phyloP scores from a whole-genome alignment of 2,329 filamentous ascomycete species.

The Emmonsia crescens region DNA sequence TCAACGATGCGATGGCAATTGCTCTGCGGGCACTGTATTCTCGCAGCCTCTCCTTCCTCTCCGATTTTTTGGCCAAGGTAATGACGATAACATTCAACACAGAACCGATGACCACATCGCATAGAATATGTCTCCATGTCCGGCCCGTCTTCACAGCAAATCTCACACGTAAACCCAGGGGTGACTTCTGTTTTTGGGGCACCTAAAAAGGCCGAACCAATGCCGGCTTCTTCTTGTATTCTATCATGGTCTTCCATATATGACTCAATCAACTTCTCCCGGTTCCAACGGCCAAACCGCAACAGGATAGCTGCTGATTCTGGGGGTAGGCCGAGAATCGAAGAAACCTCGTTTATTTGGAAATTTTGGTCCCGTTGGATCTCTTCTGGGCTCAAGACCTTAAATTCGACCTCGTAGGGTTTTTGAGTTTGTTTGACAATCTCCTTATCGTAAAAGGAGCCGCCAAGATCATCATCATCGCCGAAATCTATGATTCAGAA shows the following conservation, averaged over 20 bases:
- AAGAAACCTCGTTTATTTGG: conserved; percentile 81
- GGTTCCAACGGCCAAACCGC: conserved; percentile 88
- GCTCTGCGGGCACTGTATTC: conserved; percentile 86
- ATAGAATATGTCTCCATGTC: conserved; percentile 78
- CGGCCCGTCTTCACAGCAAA: conserved; percentile 83
- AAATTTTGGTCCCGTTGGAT: conserved; percentile 77
- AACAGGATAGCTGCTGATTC: conserved; percentile 87
- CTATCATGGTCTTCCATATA: conserved; percentile 85
- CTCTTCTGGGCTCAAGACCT: conserved; percentile 65
- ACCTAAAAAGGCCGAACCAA: conserved; percentile 53
- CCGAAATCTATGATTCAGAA: conserved; percentile 3
- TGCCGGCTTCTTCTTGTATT: conserved; percentile 71
- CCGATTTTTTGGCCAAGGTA: conserved; percentile 89
- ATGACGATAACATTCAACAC: conserved; percentile 81
- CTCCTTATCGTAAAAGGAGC: conserved; percentile 59
- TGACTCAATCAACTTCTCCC: conserved; percentile 84
- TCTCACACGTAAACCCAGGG: conserved; percentile 78
- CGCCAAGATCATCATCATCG: conserved; percentile 47
- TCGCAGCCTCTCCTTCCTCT: conserved; percentile 86
- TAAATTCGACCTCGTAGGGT: conserved; percentile 74
- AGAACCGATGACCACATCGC: conserved; percentile 91
- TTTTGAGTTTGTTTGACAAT: conserved; percentile 60
- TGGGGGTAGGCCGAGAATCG: conserved; percentile 77
- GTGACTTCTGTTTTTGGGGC: conserved; percentile 60
- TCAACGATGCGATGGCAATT: conserved; percentile 86